Percentiles rank a stretch among this genome's conserved stretches.
These are phyloP conservation scores for Elaphomyces granulatus DNA, from an alignment of 495 filamentous ascomycete genomes.

Conservation along the genomic window DNA sequence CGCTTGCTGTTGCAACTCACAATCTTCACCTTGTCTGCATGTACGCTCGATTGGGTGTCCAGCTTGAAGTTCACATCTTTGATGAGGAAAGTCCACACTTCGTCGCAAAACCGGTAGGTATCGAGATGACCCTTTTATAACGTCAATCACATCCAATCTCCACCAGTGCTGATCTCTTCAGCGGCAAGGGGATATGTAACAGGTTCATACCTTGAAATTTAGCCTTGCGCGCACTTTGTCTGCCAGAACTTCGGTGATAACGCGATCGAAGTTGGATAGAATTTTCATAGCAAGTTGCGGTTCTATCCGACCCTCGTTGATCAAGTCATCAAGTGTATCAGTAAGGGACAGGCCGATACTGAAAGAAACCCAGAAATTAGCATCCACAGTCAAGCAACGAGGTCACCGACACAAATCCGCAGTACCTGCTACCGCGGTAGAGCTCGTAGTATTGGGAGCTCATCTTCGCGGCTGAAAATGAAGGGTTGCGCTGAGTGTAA, in stretches of 20 bases:
- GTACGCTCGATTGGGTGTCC: constrained; percentile 53
- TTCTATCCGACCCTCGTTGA: constrained; percentile 83
- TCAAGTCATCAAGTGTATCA: constrained; percentile 91
- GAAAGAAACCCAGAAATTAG: constrained; percentile 3
- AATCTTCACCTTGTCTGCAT: constrained; percentile 85
- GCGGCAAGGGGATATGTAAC: neutral
- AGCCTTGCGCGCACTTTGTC: constrained; percentile 84
- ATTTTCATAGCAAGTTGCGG: constrained; percentile 98
- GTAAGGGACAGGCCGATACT: constrained; percentile 86
- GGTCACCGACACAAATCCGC: neutral
- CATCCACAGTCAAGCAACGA: neutral
- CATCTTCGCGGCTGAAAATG: constrained; percentile 5
- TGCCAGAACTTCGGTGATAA: constrained; percentile 72
- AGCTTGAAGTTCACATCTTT: constrained; percentile 98
- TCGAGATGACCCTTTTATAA: constrained; percentile 73
- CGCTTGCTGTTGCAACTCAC: constrained; percentile 88
- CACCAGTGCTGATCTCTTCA: neutral
- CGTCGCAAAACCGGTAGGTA: constrained; percentile 99
- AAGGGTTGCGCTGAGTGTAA: neutral
- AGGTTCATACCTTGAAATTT: constrained; percentile 77
- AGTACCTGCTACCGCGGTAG: neutral
- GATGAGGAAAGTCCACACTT: constrained; percentile 99
- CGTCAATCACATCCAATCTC: neutral
- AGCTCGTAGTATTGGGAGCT: constrained; percentile 42
- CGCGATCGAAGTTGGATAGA: constrained; percentile 78